Evolutionary conservation across 352 stramenopile genomes (phyloP).

Genomic region (Lagenidium giganteum): DNA sequence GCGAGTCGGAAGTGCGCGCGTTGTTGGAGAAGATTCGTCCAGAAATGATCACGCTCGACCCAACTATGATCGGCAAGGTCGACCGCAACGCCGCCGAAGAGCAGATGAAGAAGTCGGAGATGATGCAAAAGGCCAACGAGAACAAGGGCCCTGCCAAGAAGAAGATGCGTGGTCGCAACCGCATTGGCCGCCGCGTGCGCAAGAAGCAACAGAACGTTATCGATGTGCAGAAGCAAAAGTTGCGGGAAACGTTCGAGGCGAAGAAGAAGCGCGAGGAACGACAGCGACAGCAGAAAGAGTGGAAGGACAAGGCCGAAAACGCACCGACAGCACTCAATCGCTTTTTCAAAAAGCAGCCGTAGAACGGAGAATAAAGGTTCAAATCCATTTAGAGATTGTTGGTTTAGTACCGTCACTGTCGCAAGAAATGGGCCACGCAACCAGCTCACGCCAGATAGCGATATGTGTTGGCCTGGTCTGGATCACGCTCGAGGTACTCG

Average conservation of each 20-base stretch:
- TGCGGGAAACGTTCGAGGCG: conserved; percentile 78
- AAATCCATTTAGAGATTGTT: no score
- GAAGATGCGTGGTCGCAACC: conserved; percentile 97
- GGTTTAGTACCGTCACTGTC: background rate
- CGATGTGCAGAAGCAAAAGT: conserved; percentile 91
- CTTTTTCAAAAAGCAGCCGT: conserved; percentile 83
- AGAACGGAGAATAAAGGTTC: no score
- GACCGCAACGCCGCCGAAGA: conserved; percentile 87
- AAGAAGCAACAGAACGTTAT: conserved; percentile 99
- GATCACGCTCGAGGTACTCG: conserved; percentile 97
- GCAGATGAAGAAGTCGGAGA: conserved; percentile 75
- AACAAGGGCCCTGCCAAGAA: conserved; percentile 85
- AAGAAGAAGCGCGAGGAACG: conserved; percentile 73
- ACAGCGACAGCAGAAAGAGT: conserved; percentile 70
- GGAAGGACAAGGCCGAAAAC: conserved; percentile 70
- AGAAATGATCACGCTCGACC: conserved; percentile 98
- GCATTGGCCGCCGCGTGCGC: conserved; percentile 93
- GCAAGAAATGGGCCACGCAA: background rate
- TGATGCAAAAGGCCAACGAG: conserved; percentile 71
- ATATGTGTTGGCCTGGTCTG: conserved; percentile 95
- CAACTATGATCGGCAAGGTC: conserved; percentile 90
- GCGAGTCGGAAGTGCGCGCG: conserved; percentile 94
- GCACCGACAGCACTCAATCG: conserved; percentile 78
- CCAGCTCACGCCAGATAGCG: conserved; percentile 89
- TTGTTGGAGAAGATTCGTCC: conserved; percentile 97